Conservation (phyloP, 768 basidiomycete species). For the Lentinula lateritia region DNA sequence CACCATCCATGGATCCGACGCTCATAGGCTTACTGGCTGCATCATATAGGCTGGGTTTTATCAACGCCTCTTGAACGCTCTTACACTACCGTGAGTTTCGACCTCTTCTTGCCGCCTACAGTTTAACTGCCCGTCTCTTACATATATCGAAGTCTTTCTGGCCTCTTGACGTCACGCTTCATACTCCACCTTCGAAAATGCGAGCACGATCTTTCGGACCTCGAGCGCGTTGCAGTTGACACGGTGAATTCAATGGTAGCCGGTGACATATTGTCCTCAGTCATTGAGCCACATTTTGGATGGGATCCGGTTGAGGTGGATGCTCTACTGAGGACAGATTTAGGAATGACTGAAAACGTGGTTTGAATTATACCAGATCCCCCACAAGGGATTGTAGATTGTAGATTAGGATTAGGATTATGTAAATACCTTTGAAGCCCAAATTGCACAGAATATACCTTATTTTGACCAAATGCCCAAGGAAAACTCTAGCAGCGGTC, state of each 20-base stretch:
- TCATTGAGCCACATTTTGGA: neutral
- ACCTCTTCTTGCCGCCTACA: neutral
- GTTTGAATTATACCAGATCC: neutral
- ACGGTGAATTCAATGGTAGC: neutral
- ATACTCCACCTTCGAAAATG: constrained; percentile 7
- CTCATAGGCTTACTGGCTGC: no score
- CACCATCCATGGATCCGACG: neutral
- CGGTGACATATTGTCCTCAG: neutral
- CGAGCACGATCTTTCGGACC: neutral
- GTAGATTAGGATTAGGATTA: no score
- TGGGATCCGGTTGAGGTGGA: constrained; percentile 2
- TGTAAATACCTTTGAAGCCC: no score
- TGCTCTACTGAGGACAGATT: neutral
- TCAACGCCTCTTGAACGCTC: constrained; percentile 21
- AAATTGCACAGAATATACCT: no score
- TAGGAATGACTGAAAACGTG: neutral
- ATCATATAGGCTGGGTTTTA: constrained; percentile 18
- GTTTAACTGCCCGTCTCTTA: no score
- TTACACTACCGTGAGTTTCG: constrained; percentile 18
- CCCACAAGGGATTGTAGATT: neutral
- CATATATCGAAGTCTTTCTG: neutral
- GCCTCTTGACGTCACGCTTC: constrained; percentile 4
- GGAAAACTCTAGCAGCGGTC: no score
- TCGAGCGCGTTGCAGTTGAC: neutral
- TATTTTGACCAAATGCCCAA: no score